Conservation (phyloP, 768 basidiomycete species). For the Tremella yokohamensis region DNA sequence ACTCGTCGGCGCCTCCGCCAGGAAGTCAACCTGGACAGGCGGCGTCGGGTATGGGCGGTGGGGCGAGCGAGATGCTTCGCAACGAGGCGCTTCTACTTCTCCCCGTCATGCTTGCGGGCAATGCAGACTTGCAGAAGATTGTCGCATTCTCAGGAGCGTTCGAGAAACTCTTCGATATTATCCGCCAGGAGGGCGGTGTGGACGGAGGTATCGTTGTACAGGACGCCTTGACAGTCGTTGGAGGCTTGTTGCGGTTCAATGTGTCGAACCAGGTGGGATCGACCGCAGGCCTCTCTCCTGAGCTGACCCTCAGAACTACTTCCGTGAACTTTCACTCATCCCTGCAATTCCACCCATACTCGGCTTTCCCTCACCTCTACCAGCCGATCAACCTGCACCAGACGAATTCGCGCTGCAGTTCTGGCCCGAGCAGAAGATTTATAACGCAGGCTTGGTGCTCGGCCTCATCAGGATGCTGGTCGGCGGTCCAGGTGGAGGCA, state of each 20-base stretch:
- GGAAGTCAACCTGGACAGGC: constrained; percentile 10
- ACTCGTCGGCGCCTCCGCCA: constrained; percentile 21
- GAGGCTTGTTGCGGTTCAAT: constrained; percentile 84
- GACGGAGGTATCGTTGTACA: constrained; percentile 84
- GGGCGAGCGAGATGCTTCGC: constrained; percentile 48
- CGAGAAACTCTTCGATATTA: constrained; percentile 86
- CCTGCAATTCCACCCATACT: constrained; percentile 64
- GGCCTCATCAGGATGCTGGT: constrained; percentile 82
- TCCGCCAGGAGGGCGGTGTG: constrained; percentile 81
- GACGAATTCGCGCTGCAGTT: constrained; percentile 90
- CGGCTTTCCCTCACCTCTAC: constrained; percentile 58
- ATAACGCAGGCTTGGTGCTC: constrained; percentile 73
- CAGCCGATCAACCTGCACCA: constrained; percentile 59
- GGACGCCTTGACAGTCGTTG: constrained; percentile 79
- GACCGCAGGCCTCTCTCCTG: background rate
- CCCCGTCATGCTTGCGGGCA: constrained; percentile 75
- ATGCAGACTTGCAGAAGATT: constrained; percentile 91
- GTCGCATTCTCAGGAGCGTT: constrained; percentile 96
- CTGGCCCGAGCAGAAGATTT: constrained; percentile 88
- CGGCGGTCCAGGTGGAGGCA: constrained; percentile 52
- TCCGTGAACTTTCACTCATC: constrained; percentile 72
- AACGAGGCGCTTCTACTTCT: constrained; percentile 76
- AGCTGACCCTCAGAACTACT: constrained; percentile 70
- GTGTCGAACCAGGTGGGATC: constrained; percentile 79
- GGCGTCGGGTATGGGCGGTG: constrained; percentile 28